A percentile compares a stretch with the other conserved stretches of the same genome.
These are phyloP conservation scores for Allodekkera sacchari DNA, from an alignment of 805 yeast species.

Conservation along the genomic window DNA sequence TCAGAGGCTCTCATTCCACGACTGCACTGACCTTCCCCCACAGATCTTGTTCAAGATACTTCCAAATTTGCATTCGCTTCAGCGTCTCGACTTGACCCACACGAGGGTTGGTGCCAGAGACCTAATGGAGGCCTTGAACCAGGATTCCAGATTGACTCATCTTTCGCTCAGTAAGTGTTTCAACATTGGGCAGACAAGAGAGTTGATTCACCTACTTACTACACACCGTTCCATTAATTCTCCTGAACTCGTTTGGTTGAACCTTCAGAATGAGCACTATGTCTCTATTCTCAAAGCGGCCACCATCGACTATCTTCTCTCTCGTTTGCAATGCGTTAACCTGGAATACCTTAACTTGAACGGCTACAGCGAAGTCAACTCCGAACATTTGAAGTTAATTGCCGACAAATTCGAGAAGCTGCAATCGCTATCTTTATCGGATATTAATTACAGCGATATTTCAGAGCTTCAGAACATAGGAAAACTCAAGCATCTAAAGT, in stretches of 20 bases:
- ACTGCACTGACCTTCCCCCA: constrained; percentile 69
- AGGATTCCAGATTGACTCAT: constrained; percentile 58
- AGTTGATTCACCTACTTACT: constrained; percentile 57
- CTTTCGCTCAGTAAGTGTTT: constrained; percentile 60
- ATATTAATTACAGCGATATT: constrained; percentile 4
- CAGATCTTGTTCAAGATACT: constrained; percentile 48
- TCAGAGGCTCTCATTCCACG: constrained; percentile 67
- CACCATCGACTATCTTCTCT: constrained; percentile 35
- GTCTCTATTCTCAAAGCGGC: constrained; percentile 41
- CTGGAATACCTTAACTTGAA: constrained; percentile 42
- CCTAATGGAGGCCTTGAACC: constrained; percentile 43
- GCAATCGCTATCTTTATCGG: constrained; percentile 26
- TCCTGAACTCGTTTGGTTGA: constrained; percentile 40
- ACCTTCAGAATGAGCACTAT: constrained; percentile 44
- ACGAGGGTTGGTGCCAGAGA: constrained; percentile 67
- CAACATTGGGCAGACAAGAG: constrained; percentile 58
- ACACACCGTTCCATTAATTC: constrained; percentile 55
- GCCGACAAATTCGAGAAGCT: constrained; percentile 31
- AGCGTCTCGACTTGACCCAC: constrained; percentile 71
- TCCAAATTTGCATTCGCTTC: constrained; percentile 46
- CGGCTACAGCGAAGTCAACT: constrained; percentile 38
- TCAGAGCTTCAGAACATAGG: constrained; percentile 12
- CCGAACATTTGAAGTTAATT: constrained; percentile 29
- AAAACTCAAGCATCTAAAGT: constrained; percentile 30
- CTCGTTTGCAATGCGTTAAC: constrained; percentile 34